phyloP scores from a whole-genome alignment of 257 asterid species.

The Cruciata laevipes region DNA sequence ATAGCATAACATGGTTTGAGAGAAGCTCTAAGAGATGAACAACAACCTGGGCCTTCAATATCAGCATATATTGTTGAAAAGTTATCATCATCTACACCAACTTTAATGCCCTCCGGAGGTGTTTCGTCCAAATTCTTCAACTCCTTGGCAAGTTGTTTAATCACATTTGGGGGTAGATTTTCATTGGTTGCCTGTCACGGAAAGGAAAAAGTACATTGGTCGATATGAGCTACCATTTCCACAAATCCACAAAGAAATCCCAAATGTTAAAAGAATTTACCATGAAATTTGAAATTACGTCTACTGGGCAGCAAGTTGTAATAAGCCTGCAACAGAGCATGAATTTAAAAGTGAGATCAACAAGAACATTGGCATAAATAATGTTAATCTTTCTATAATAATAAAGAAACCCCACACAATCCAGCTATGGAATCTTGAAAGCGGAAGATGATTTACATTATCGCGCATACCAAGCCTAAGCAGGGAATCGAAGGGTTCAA shows the following conservation, averaged over 20 bases:
- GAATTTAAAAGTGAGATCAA: not conserved
- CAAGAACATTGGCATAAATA: not conserved
- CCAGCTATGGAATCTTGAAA: not conserved
- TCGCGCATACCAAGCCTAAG: too few species aligned
- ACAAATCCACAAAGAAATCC: not conserved
- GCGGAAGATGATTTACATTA: not conserved
- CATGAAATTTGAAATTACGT: not conserved
- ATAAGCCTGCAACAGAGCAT: not conserved
- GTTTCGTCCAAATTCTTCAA: conserved; percentile 88
- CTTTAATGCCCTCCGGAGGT: conserved; percentile 98
- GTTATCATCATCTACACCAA: conserved; percentile 78
- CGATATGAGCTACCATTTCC: not conserved
- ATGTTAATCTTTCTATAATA: not conserved
- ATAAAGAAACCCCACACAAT: not conserved
- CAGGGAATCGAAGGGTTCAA: too few species aligned
- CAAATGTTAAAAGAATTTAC: not conserved
- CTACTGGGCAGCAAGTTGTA: not conserved
- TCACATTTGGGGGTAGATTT: conserved; percentile 93
- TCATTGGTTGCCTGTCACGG: conserved; percentile 75
- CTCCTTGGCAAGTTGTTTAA: conserved; percentile 86
- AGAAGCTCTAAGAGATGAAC: conserved; percentile 1
- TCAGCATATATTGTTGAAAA: conserved; percentile 86
- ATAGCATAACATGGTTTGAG: conserved; percentile 7
- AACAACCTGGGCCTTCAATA: conserved; percentile 90
- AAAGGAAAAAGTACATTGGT: not conserved